Conservation (phyloP, 768 basidiomycete genomes). For the Psilocybe sp. region DNA sequence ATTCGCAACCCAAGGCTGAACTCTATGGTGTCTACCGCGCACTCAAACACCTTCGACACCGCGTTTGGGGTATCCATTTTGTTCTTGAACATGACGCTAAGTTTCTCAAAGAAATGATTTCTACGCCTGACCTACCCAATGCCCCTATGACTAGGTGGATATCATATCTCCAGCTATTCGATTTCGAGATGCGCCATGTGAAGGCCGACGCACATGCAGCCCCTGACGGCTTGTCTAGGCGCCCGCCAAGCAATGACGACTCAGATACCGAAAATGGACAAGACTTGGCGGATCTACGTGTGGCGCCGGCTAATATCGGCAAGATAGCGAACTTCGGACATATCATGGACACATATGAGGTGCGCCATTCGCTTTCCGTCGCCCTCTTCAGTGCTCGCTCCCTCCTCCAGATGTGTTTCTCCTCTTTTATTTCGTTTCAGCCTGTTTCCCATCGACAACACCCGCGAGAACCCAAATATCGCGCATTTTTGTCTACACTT, state of each 20-base stretch:
- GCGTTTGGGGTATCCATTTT: conserved; percentile 29
- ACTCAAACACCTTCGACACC: conserved; percentile 24
- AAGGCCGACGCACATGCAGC: conserved; percentile 25
- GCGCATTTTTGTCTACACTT: too few species aligned
- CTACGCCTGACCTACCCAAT: conserved; percentile 32
- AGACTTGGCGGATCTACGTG: conserved; percentile 21
- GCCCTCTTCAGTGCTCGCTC: too few species aligned
- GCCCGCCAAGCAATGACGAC: conserved; percentile 5
- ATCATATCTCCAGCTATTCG: conserved; percentile 28
- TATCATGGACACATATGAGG: too few species aligned
- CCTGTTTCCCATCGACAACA: too few species aligned
- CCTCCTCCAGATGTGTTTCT: too few species aligned
- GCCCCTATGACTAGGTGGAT: conserved; percentile 37
- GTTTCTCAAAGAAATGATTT: conserved; percentile 34
- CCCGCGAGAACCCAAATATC: too few species aligned
- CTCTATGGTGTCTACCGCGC: conserved; percentile 32
- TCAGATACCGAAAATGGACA: conserved; percentile 24
- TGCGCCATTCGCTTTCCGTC: too few species aligned
- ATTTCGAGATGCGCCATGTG: conserved; percentile 33
- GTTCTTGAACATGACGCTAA: conserved; percentile 31
- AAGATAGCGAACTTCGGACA: too few species aligned
- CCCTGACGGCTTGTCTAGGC: conserved; percentile 33
- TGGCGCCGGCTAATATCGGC: background rate
- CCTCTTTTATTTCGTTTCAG: too few species aligned
- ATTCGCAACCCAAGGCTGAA: conserved; percentile 28